A percentile compares a stretch with the other conserved stretches of the same genome.
Conservation (phyloP, 345 rosid species). For the Brassica carinata region DNA sequence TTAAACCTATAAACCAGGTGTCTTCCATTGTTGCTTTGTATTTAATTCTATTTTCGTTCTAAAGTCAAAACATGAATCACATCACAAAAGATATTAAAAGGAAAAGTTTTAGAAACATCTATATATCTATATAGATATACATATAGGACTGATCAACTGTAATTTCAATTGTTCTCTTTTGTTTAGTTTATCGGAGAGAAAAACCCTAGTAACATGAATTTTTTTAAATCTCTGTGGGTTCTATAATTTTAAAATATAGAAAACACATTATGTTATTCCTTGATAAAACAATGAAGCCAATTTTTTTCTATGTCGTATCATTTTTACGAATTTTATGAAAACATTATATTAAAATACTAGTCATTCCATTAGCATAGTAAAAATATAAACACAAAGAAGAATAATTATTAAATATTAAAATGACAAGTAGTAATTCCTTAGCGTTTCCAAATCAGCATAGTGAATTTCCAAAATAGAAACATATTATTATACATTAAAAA, state of each 20-base stretch:
- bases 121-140: background rate
- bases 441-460: background rate
- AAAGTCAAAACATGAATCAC: constrained; percentile 40
- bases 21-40: constrained; percentile 25
- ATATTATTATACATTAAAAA: background rate
- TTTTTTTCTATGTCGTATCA: background rate
- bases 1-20: constrained; percentile 23
- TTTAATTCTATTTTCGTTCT: background rate
- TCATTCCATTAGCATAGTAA: background rate
- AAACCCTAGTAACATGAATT: background rate
- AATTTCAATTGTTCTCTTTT: background rate
- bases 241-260: background rate
- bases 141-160: no score
- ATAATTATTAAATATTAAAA: no score
- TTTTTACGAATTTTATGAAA: no score
- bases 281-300: background rate
- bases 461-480: no score
- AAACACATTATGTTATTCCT: background rate
- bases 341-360: no score
- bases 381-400: no score
- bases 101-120: background rate
- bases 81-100: constrained; percentile 10
- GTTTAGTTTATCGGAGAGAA: background rate
- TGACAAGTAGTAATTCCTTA: background rate
- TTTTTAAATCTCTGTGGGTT: background rate